These are phyloP conservation scores for Lipomyces yarrowii DNA, from an alignment of 1,139 yeast species.

Conservation along the genomic window DNA sequence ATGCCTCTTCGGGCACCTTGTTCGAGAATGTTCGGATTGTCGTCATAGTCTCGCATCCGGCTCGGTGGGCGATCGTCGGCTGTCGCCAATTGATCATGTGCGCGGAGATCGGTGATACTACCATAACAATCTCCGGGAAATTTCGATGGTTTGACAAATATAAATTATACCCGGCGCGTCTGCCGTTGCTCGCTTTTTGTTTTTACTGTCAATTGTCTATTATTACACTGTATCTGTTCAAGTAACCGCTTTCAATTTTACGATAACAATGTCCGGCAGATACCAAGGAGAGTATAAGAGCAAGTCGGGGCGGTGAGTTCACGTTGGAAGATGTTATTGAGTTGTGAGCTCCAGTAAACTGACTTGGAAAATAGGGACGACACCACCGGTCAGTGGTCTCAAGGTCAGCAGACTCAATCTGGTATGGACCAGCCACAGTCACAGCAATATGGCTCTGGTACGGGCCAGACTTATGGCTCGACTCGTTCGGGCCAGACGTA, in stretches of 20 bases:
- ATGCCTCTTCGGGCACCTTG: neutral
- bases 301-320: slow-evolving; percentile 13
- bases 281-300: slow-evolving; percentile 14
- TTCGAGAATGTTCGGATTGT: neutral
- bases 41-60: neutral
- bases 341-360: neutral
- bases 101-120: neutral
- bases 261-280: slow-evolving; percentile 7
- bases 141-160: neutral
- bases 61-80: neutral
- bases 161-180: neutral
- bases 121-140: no score
- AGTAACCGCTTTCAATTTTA: neutral
- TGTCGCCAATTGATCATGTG: neutral
- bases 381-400: neutral
- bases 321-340: neutral
- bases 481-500: slow-evolving; percentile 19
- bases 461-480: neutral
- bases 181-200: neutral
- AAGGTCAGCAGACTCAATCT: neutral
- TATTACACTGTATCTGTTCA: neutral
- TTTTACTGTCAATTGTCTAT: slow-evolving; percentile 6
- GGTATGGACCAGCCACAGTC: neutral
- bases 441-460: neutral
- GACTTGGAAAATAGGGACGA: neutral